Conservation (phyloP, 1,139 yeast genomes). For the Magnusiomyces suaveolens region DNA sequence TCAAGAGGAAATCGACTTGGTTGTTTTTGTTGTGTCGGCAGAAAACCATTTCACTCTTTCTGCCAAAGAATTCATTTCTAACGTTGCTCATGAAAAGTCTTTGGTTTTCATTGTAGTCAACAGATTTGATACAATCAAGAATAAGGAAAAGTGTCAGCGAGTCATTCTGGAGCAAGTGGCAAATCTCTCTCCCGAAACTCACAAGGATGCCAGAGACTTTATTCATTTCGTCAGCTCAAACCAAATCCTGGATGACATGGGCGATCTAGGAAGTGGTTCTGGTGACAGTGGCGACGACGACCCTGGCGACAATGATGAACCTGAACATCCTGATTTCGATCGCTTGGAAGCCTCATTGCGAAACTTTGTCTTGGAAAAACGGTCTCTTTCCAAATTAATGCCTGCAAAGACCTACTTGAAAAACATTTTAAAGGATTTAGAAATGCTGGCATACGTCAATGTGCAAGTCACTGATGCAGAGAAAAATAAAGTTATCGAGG, state of each 20-base stretch:
- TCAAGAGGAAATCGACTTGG: constrained; percentile 94
- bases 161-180: constrained; percentile 82
- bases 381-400: constrained; percentile 77
- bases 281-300: constrained; percentile 32
- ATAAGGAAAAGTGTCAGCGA: constrained; percentile 66
- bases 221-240: constrained; percentile 83
- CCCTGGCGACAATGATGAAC: constrained; percentile 15
- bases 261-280: constrained; percentile 33
- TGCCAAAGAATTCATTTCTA: constrained; percentile 85
- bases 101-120: constrained; percentile 90
- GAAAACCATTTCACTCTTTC: constrained; percentile 92
- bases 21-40: constrained; percentile 91
- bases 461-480: constrained; percentile 44
- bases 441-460: constrained; percentile 51
- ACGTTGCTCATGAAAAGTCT: constrained; percentile 87
- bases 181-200: constrained; percentile 79
- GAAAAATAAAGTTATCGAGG: constrained; percentile 32
- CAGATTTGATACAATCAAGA: constrained; percentile 73
- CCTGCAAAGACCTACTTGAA: constrained; percentile 83
- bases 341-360: constrained; percentile 75
- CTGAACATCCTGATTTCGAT: constrained; percentile 59
- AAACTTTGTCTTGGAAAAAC: constrained; percentile 76
- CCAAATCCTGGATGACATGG: constrained; percentile 33
- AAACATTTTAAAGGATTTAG: constrained; percentile 61
- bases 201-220: constrained; percentile 75